Percentiles rank a stretch among this genome's conserved stretches.
These are phyloP conservation scores for Alliaria petiolata DNA, from an alignment of 345 rosid species.

Conservation along the genomic window DNA sequence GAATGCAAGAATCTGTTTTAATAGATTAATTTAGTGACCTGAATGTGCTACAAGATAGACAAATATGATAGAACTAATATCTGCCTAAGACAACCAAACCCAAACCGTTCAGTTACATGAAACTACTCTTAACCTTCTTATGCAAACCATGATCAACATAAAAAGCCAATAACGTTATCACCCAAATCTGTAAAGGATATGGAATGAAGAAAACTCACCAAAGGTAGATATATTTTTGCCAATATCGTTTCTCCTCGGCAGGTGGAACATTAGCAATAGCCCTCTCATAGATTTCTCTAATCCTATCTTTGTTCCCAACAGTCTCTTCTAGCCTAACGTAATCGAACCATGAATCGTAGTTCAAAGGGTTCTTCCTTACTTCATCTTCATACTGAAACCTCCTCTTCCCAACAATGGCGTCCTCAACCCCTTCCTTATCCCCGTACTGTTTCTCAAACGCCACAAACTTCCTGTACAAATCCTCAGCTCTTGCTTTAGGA, in stretches of 20 bases:
- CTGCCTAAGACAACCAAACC: not conserved
- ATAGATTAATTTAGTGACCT: not conserved
- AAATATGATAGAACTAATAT: not conserved
- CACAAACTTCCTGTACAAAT: not conserved
- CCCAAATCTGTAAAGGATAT: no score
- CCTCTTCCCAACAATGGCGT: not conserved
- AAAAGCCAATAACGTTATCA: not conserved
- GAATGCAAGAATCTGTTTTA: not conserved
- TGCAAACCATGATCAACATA: not conserved
- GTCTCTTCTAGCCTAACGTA: not conserved
- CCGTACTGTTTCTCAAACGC: not conserved
- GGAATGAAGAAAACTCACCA: constrained; percentile 48
- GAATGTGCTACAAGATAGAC: not conserved
- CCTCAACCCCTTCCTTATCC: not conserved
- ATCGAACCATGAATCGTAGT: constrained; percentile 7
- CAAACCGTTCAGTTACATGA: not conserved
- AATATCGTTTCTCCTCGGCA: not conserved
- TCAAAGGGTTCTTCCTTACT: not conserved
- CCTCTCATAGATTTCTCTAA: not conserved
- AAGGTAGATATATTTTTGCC: constrained; percentile 3
- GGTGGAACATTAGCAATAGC: constrained; percentile 4
- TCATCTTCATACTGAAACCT: constrained; percentile 23
- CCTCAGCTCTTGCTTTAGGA: not conserved
- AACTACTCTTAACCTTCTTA: constrained; percentile 1
- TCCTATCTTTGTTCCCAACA: not conserved